phyloP scores from a whole-genome alignment of 768 basidiomycete species.

The Lactarius deliciosus region DNA sequence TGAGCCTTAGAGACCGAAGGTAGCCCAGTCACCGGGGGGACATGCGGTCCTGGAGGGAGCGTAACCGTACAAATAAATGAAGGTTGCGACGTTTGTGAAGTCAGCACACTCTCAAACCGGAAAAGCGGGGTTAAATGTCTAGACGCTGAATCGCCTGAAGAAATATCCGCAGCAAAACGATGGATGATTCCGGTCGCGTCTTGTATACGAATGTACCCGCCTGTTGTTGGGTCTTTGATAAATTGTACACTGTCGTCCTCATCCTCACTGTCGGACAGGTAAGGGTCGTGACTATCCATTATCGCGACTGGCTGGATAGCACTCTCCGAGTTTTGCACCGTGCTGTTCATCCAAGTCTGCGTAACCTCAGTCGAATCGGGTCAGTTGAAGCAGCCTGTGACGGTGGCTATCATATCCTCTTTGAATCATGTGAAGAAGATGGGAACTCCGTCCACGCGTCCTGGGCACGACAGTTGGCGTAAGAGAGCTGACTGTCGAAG shows the following conservation, averaged over 20 bases:
- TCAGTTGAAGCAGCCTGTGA: slow-evolving; percentile 48
- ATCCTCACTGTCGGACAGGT: slow-evolving; percentile 50
- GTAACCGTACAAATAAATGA: slow-evolving; percentile 50
- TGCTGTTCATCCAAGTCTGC: slow-evolving; percentile 49
- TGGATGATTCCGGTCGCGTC: slow-evolving; percentile 60
- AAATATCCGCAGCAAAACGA: slow-evolving; percentile 42
- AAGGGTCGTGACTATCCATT: slow-evolving; percentile 42
- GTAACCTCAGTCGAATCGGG: slow-evolving; percentile 43
- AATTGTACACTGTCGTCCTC: slow-evolving; percentile 43
- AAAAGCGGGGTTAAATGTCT: slow-evolving; percentile 10
- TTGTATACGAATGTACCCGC: slow-evolving; percentile 55
- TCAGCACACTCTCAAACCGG: slow-evolving; percentile 45
- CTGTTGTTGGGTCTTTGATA: slow-evolving; percentile 62
- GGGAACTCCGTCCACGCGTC: slow-evolving; percentile 47
- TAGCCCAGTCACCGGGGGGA: slow-evolving; percentile 46
- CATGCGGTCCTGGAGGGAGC: slow-evolving; percentile 45
- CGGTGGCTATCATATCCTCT: slow-evolving; percentile 55
- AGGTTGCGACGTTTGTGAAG: slow-evolving; percentile 31
- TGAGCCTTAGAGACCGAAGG: slow-evolving; percentile 46
- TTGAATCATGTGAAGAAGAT: slow-evolving; percentile 64
- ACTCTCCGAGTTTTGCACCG: slow-evolving; percentile 41
- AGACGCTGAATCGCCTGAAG: slow-evolving; percentile 2
- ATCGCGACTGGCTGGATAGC: slow-evolving; percentile 49
- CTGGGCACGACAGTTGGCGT: slow-evolving; percentile 54
- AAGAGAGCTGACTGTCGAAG: slow-evolving; percentile 61